A percentile compares a stretch with the other conserved stretches of the same genome.
Conservation (phyloP, 1,139 yeast genomes). For the Taiozyma sp. region DNA sequence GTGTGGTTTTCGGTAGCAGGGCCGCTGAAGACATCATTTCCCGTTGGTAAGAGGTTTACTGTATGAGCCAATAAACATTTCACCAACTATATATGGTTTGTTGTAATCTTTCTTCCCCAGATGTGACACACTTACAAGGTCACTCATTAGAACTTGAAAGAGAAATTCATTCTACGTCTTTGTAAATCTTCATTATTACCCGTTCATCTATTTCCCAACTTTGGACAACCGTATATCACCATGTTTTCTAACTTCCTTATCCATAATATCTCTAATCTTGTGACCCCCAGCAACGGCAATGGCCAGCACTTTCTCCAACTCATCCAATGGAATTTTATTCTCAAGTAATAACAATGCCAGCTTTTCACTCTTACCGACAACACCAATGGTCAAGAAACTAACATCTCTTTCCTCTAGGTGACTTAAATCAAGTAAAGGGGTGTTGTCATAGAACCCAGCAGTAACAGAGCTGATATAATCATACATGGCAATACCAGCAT, state of each 20-base stretch:
- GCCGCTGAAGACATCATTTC: conserved; percentile 23
- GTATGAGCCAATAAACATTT: background rate
- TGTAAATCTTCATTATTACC: background rate
- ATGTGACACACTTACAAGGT: too few relatives aligned
- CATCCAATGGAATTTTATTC: conserved; percentile 81
- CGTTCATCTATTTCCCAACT: conserved; percentile 16
- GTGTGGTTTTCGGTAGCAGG: conserved; percentile 73
- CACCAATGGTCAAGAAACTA: conserved; percentile 77
- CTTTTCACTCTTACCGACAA: conserved; percentile 78
- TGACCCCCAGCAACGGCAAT: conserved; percentile 90
- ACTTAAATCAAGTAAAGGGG: conserved; percentile 79
- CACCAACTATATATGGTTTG: too few relatives aligned
- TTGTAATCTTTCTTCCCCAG: too few relatives aligned
- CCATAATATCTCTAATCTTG: conserved; percentile 80
- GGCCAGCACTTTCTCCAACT: conserved; percentile 71
- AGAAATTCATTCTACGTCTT: background rate
- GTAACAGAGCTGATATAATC: conserved; percentile 82
- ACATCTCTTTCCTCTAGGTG: conserved; percentile 80
- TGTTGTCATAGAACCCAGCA: conserved; percentile 74
- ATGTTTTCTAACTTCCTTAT: conserved; percentile 70
- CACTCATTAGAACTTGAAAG: too few relatives aligned
- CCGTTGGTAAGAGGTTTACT: background rate
- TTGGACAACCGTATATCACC: conserved; percentile 45
- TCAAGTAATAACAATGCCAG: conserved; percentile 72
- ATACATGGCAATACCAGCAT: conserved; percentile 94